phyloP scores from a whole-genome alignment of 768 basidiomycete genomes.

The Pseudohyphozyma bogoriensis region DNA sequence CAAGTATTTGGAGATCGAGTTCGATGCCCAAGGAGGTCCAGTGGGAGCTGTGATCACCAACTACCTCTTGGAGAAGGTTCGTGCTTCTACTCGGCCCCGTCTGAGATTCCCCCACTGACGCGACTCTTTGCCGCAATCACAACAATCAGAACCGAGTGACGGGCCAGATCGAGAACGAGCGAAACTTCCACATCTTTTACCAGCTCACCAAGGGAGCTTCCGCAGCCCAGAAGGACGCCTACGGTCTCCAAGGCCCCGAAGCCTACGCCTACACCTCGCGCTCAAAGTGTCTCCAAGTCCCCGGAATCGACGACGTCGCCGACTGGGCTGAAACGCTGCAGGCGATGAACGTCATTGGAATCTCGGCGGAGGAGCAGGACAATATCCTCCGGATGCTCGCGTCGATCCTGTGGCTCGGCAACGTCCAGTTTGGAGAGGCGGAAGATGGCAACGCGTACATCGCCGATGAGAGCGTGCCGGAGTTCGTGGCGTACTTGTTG shows the following conservation, averaged over 20 bases:
- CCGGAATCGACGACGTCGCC: constrained; percentile 75
- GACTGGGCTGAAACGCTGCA: constrained; percentile 87
- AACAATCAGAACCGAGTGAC: constrained; percentile 52
- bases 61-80: constrained; percentile 91
- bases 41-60: constrained; percentile 98
- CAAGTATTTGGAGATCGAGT: constrained; percentile 99
- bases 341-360: constrained; percentile 88
- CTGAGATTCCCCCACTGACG: neutral
- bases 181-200: constrained; percentile 98
- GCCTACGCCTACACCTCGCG: constrained; percentile 85
- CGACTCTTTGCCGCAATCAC: neutral
- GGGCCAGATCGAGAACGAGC: constrained; percentile 89
- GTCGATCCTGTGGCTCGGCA: constrained; percentile 87
- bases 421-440: constrained; percentile 76
- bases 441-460: constrained; percentile 81
- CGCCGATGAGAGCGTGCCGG: constrained; percentile 74
- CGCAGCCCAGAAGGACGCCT: constrained; percentile 78
- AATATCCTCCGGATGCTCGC: constrained; percentile 92
- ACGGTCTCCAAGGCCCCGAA: constrained; percentile 91
- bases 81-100: constrained; percentile 35
- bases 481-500: constrained; percentile 91
- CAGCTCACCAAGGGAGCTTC: constrained; percentile 96
- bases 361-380: constrained; percentile 71
- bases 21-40: constrained; percentile 82
- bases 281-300: constrained; percentile 84